phyloP scores from a whole-genome alignment of 495 filamentous ascomycete genomes.

The Podospora tetraspora region DNA sequence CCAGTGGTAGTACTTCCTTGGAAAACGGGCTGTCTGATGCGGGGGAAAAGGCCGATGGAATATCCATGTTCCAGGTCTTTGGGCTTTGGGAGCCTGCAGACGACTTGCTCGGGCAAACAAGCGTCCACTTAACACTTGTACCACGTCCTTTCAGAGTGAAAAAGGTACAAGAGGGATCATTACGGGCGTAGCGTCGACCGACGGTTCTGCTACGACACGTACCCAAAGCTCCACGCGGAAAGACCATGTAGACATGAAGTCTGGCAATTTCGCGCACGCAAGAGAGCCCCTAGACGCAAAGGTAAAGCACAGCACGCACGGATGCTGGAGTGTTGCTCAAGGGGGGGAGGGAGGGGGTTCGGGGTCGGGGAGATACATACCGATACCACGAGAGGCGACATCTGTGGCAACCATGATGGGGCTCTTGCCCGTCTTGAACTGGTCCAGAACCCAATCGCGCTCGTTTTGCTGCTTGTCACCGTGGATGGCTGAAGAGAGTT shows the following conservation, averaged over 20 bases:
- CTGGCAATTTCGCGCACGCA: constrained; percentile 78
- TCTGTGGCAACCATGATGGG: constrained; percentile 98
- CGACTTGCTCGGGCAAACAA: constrained; percentile 59
- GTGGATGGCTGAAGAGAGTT: constrained; percentile 73
- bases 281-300: constrained; percentile 74
- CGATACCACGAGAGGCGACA: constrained; percentile 98
- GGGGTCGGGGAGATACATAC: constrained; percentile 71
- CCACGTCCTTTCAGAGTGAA: constrained; percentile 33
- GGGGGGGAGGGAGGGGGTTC: constrained; percentile 38
- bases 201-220: constrained; percentile 60
- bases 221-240: constrained; percentile 77
- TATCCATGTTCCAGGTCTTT: constrained; percentile 66
- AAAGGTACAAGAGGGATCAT: constrained; percentile 68
- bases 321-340: constrained; percentile 60
- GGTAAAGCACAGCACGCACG: constrained; percentile 80
- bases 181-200: constrained; percentile 58
- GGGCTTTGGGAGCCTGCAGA: constrained; percentile 50
- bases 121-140: constrained; percentile 72
- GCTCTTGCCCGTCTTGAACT: constrained; percentile 95
- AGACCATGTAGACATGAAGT: constrained; percentile 75
- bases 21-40: constrained; percentile 51
- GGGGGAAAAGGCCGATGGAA: constrained; percentile 48
- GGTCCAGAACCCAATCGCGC: constrained; percentile 98
- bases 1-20: constrained; percentile 56
- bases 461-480: constrained; percentile 99